Evolutionary conservation across 1,139 yeast species (phyloP), one percentile per base, ranked within the genome.

Genomic region (Yamadazyma siamensis): DNA sequence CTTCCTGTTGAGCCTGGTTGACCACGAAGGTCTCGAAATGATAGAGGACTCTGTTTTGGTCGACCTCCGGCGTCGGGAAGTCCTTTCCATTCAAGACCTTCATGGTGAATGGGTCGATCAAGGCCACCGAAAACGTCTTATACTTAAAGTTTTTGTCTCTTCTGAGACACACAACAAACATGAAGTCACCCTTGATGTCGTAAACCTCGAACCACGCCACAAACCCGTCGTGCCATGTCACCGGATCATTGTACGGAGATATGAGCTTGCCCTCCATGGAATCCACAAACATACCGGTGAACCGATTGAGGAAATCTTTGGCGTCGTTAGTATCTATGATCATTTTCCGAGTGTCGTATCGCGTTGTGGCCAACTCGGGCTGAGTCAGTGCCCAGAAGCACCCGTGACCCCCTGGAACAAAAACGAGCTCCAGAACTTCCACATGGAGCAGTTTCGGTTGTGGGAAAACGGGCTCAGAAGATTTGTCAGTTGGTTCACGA

Each of bases 401-500:
- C 11, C 69, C 68, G 14, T 41, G 32, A 6, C 69, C 70, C 24
- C 51, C 48, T 0, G 69, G 58, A 6, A 30, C 32, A 12, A 61
- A 26, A 11, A 33, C 21, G 34, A 52, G 57, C 25, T 60, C 61
- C 1, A 46, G 43, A 7, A 63, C 17, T 28, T 56, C 54, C 21
- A 65, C 50, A 23, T 54, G 54, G 31, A 41, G 42, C 15, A 46
- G 41, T 7, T 35, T 39, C 3, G 49, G 47, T n/a, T 41, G 40
- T 4, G 60, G 60, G 30, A 54, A 51, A 11, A 12, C 15, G 2
- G 17, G 13, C 4, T 21, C 28, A 14, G 13, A 19, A 85, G n/a
- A n/a, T 52, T 89, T 95, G 48, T 88, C 96, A 45, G 84, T 65
- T 0, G 97, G 96, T 49, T n/a, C n/a, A n/a, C 86, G 83, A 51